These are phyloP conservation scores for Neofusicoccum laricinum DNA, from an alignment of 2,329 filamentous ascomycete species.

Conservation along the genomic window DNA sequence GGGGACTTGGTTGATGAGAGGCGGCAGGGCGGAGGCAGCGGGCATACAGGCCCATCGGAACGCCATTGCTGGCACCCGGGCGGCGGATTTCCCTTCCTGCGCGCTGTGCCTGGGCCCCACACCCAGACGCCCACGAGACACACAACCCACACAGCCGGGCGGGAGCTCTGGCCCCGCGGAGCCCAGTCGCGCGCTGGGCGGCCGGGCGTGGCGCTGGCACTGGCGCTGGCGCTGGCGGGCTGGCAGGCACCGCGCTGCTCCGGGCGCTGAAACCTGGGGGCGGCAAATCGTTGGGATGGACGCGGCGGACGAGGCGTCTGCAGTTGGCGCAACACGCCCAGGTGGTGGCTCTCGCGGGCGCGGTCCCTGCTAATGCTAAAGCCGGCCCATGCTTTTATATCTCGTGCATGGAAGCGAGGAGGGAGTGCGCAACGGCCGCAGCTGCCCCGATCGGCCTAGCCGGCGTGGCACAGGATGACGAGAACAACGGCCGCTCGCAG, in stretches of 20 bases:
- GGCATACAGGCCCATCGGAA: neutral
- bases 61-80: neutral
- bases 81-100: neutral
- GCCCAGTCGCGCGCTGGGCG: neutral
- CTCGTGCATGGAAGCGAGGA: slow-evolving; percentile 12
- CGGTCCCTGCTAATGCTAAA: neutral
- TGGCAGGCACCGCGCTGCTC: neutral
- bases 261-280: slow-evolving; percentile 10
- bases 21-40: neutral
- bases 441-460: slow-evolving; percentile 4
- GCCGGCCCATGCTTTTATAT: neutral
- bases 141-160: neutral
- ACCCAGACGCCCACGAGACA: slow-evolving; percentile 1
- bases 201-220: neutral
- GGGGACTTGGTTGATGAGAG: neutral
- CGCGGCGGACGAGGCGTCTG: neutral
- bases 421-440: neutral
- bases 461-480: neutral
- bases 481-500: neutral
- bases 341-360: neutral
- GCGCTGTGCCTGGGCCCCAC: neutral
- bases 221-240: neutral
- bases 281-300: neutral
- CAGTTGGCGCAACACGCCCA: too few relatives aligned
- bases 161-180: neutral